Percentiles rank a stretch among this genome's conserved stretches.
Conservation (phyloP, 441 rosid genomes). For the Euphorbia schlechtendalii region DNA sequence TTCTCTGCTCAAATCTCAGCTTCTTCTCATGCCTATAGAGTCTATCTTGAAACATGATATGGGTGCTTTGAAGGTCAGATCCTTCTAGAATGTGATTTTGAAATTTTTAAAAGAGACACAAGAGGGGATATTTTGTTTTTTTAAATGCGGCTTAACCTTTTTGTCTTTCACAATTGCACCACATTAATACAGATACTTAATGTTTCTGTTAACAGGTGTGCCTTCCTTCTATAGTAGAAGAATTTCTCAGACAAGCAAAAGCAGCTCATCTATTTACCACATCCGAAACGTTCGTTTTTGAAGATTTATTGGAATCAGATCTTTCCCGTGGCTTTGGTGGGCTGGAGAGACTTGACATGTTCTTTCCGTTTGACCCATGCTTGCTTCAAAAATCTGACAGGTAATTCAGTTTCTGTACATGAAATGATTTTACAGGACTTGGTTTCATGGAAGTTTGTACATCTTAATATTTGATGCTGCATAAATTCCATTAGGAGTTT, state of each 20-base stretch:
- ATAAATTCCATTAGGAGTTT: slow-evolving; percentile 25
- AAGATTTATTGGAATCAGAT: slow-evolving; percentile 51
- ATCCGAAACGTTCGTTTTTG: slow-evolving; percentile 42
- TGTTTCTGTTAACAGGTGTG: slow-evolving; percentile 46
- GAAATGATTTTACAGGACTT: background rate
- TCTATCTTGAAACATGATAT: slow-evolving; percentile 50
- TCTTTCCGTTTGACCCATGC: slow-evolving; percentile 93
- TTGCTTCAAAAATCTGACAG: slow-evolving; percentile 63
- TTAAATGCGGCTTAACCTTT: background rate
- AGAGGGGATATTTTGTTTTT: background rate
- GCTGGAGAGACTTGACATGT: slow-evolving; percentile 73
- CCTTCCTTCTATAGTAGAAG: slow-evolving; percentile 69
- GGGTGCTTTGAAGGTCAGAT: slow-evolving; percentile 58
- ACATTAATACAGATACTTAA: background rate
- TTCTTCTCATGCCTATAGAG: slow-evolving; percentile 52
- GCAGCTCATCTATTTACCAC: slow-evolving; percentile 52
- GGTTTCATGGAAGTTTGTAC: too few species aligned
- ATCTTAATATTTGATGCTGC: background rate
- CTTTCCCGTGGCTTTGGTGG: slow-evolving; percentile 77
- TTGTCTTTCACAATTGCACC: background rate
- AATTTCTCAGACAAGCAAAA: slow-evolving; percentile 83
- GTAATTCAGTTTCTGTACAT: slow-evolving; percentile 20
- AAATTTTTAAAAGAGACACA: background rate
- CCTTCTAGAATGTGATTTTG: background rate
- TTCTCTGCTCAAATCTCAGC: slow-evolving; percentile 52